Evolutionary conservation across 2,329 filamentous ascomycete species (phyloP), one percentile per base, ranked within the genome.

Genomic region (Fusarium sacchari): DNA sequence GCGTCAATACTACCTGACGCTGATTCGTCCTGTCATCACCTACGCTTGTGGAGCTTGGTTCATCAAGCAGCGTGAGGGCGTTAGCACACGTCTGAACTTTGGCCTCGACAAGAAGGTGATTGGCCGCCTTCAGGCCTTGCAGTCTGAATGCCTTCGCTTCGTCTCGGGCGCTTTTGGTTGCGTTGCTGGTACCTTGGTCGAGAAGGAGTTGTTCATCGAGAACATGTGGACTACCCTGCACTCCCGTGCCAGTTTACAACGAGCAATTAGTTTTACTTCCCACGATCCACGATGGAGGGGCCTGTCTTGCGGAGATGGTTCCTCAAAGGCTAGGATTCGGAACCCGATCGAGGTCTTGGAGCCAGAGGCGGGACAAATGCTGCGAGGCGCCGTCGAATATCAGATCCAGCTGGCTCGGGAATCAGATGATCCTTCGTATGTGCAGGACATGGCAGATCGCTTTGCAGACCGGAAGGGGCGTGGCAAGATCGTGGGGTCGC

Each of bases 41-140:
- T 72, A 70, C 39, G 69, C 57, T 13, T 72, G 55, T 30, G 61
- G 50, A n/a, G 61, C 66, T 14, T 72, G 67, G 69, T 70, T 67
- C 34, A 55, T 63, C 28, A 49, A 46, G 30, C 22, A 36, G 13
- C 10, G 30, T 6, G 20, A 50, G 47, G 20, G n/a, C 9, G 47
- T 50, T 12, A 42, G 9, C 24, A 11, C 42, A 8, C 55, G 4
- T 3, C n/a, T 22, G 40, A 12, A 26, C 22, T 46, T 58, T 26
- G n/a, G 12, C 4, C 24, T 46, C 55, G 22, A 11, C 18, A 36
- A 15, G 9, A 34, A 20, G 11, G 4, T 22, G 30, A 28, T 58
- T 20, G 17, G 17, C 22, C 30, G 14, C 6, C 55, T 46, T 18
- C n/a, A 58, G n/a, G 15, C 32, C 3, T 20, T 44, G 8, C 32